These are phyloP conservation scores for Picochlorum sp. DNA, from an alignment of 139 green algal species.

Conservation along the genomic window DNA sequence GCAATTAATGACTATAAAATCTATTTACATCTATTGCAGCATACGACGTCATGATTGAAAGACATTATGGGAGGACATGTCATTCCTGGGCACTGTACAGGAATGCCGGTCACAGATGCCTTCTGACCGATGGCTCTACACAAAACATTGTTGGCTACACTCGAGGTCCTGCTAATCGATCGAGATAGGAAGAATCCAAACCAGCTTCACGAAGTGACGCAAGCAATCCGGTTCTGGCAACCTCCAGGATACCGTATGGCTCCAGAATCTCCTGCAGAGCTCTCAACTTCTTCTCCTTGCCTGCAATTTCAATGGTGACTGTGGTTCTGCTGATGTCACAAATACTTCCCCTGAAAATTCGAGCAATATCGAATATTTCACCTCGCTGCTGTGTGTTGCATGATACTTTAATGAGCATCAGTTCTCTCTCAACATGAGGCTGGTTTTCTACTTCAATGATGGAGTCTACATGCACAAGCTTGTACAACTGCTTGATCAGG, in stretches of 20 bases:
- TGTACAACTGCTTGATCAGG: constrained; percentile 88
- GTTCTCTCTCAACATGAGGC: constrained; percentile 77
- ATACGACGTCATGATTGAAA: too few species aligned
- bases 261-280: constrained; percentile 73
- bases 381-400: constrained; percentile 55
- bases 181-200: constrained; percentile 74
- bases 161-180: constrained; percentile 14
- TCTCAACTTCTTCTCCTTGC: constrained; percentile 84
- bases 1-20: too few species aligned
- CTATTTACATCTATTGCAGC: too few species aligned
- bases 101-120: too few species aligned
- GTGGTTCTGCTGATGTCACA: constrained; percentile 69
- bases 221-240: constrained; percentile 83
- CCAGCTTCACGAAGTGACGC: constrained; percentile 71
- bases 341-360: constrained; percentile 83
- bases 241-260: constrained; percentile 83
- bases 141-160: not conserved
- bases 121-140: too few species aligned
- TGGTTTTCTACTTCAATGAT: constrained; percentile 63
- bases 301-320: constrained; percentile 84
- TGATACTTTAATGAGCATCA: constrained; percentile 92
- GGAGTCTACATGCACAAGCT: constrained; percentile 71
- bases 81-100: too few species aligned
- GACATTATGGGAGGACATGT: too few species aligned
- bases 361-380: constrained; percentile 76